A percentile compares a stretch with the other conserved stretches of the same genome.
phyloP scores from a whole-genome alignment of 495 filamentous ascomycete species.

The Cercophora samala region DNA sequence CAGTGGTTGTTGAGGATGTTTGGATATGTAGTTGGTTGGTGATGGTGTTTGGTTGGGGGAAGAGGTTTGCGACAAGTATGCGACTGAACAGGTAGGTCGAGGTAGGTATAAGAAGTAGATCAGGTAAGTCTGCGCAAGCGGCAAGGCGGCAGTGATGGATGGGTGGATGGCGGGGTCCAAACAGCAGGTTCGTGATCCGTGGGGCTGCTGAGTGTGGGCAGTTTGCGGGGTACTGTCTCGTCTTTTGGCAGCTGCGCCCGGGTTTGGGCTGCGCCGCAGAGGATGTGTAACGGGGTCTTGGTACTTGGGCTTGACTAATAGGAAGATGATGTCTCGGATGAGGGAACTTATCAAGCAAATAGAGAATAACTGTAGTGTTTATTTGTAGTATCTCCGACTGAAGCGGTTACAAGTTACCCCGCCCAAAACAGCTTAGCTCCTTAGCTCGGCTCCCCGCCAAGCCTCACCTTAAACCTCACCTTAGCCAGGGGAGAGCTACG shows the following conservation, averaged over 20 bases:
- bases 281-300: not conserved
- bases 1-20: not conserved
- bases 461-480: not conserved
- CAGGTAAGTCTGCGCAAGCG: not conserved
- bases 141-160: not conserved
- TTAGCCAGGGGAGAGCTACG: not conserved
- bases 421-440: not conserved
- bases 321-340: too few species aligned
- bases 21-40: not conserved
- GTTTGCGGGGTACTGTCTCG: not conserved
- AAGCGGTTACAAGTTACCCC: not conserved
- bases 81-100: not conserved
- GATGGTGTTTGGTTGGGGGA: not conserved
- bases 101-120: not conserved
- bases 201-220: not conserved
- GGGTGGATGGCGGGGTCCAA: not conserved
- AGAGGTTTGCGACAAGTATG: not conserved
- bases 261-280: not conserved
- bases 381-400: not conserved
- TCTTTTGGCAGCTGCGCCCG: not conserved
- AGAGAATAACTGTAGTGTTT: too few species aligned
- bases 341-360: too few species aligned
- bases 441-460: constrained; percentile 3
- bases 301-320: not conserved
- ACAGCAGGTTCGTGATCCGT: not conserved